Evolutionary conservation across 129 eudicot species (phyloP).

Genomic region (Chrysanthemum lavandulifolium): DNA sequence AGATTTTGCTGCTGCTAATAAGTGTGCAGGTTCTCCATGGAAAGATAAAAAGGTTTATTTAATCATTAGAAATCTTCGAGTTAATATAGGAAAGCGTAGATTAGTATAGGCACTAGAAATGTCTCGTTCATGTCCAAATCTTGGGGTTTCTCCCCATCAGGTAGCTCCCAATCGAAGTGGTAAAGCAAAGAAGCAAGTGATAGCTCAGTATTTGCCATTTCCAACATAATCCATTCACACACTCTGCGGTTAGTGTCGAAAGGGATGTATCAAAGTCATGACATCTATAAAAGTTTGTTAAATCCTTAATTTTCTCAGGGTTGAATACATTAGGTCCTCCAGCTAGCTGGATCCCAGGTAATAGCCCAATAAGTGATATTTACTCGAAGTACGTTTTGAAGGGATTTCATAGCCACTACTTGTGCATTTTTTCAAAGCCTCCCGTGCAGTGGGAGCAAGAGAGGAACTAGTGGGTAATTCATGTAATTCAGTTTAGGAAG

Average conservation of each 20-base stretch:
- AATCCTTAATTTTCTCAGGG: constrained; percentile 31
- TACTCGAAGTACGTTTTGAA: constrained; percentile 27
- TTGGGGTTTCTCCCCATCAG: constrained; percentile 20
- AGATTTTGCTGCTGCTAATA: too few relatives aligned
- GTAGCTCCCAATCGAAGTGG: constrained; percentile 37
- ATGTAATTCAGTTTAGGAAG: constrained; percentile 31
- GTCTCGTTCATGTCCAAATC: constrained; percentile 34
- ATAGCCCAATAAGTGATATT: constrained; percentile 39
- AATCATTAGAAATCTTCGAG: background rate
- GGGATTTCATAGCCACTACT: constrained; percentile 41
- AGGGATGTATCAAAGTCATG: constrained; percentile 37
- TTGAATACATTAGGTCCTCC: constrained; percentile 30
- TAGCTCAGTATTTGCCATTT: constrained; percentile 36
- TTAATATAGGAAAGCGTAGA: constrained; percentile 9
- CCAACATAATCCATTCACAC: constrained; percentile 31
- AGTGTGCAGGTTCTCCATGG: too few relatives aligned
- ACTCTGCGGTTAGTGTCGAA: constrained; percentile 36
- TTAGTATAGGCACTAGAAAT: constrained; percentile 1
- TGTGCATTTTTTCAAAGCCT: constrained; percentile 28
- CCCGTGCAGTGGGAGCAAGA: constrained; percentile 36
- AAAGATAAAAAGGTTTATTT: too few relatives aligned
- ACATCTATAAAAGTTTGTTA: constrained; percentile 19
- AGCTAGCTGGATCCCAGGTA: constrained; percentile 31
- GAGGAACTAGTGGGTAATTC: constrained; percentile 34
- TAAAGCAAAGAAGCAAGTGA: constrained; percentile 37